A percentile compares a stretch with the other conserved stretches of the same genome.
Evolutionary conservation across 2,329 filamentous ascomycete genomes (phyloP).

Genomic region (Aspergillus tanneri): DNA sequence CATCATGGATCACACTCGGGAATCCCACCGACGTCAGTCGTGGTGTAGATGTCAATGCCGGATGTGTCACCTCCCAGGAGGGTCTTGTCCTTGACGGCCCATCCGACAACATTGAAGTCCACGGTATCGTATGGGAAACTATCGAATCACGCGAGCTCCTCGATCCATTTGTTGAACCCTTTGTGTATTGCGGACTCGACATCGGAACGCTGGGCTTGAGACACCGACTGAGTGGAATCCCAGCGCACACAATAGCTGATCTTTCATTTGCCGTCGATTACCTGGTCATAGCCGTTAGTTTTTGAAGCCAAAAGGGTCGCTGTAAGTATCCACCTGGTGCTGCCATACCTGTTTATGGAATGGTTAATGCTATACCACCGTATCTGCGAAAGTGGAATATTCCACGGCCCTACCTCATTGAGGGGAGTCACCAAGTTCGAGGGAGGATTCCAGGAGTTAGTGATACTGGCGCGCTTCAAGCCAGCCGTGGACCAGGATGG

Average conservation of each 20-base stretch:
- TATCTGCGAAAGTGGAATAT: not conserved
- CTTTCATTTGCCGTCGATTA: conserved; percentile 12
- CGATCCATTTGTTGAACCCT: conserved; percentile 19
- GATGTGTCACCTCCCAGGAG: conserved; percentile 16
- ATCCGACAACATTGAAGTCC: conserved; percentile 17
- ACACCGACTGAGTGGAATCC: conserved; percentile 14
- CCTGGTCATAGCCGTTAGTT: conserved; percentile 21
- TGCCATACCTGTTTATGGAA: conserved; percentile 14
- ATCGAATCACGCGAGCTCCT: conserved; percentile 14
- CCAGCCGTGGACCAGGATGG: not conserved
- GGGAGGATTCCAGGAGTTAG: conserved; percentile 17
- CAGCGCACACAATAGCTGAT: conserved; percentile 23
- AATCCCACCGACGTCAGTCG: conserved; percentile 13
- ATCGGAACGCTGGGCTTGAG: conserved; percentile 7
- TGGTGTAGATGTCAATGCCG: conserved; percentile 15
- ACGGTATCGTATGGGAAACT: conserved; percentile 16
- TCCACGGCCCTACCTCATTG: conserved; percentile 14
- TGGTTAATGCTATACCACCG: not conserved
- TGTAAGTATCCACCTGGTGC: conserved; percentile 16
- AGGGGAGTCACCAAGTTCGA: conserved; percentile 14
- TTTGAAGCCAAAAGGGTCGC: conserved; percentile 14
- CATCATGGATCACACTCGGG: conserved; percentile 15
- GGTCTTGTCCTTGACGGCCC: conserved; percentile 12
- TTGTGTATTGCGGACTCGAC: conserved; percentile 12
- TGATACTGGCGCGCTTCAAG: conserved; percentile 8